Base-by-base conservation (phyloP, 2,329 filamentous ascomycete species). In the Alternaria dauci region DNA sequence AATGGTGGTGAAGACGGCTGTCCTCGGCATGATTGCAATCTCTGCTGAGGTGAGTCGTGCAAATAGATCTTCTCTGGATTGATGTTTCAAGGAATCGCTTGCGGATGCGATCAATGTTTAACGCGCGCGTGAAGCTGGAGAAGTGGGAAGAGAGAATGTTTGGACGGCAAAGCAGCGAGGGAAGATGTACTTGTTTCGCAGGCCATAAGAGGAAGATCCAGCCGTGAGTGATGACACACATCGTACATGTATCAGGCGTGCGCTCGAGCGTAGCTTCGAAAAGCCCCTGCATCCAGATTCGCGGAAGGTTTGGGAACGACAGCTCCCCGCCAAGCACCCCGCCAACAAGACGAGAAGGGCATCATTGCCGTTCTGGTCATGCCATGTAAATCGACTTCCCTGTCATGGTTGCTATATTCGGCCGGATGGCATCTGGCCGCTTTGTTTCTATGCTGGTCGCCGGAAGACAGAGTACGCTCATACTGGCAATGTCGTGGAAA, bases 1-100 rank as follows among this genome's bases (percentile, higher is more conserved):
- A 69, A 94, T 88, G 46, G 87, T 91, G 39, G 91, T 95, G 81
- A 94, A 93, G 32, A 88, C 83, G 16, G 85, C 87, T 65, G 88
- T 85, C 79, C 89, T 92, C 48, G 87, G 87, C 89, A 93, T 92
- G 46, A 55, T 67, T 81, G 74, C 42, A 36, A 30, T 52, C 30
- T 58, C 42, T 48, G 4, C 42, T 53, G n/a, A 9, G 30, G 38
- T 32, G 16, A 48, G 9, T 54, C 28, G 41, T 38, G 38, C 26
- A 18, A 48, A 9, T 54, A 18, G 41, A 11, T 32, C 20, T 42
- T 28, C 39, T 56, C 46, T 34, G 38, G 43, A 39, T 36, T 16
- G 48, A 53, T 48, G 56, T 67, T 56, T 65, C 59, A 52, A 53
- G 44, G 52, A 44, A 39, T 52, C 51, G 50, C 47, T 50, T 48